Evolutionary conservation across 495 filamentous ascomycete species (phyloP), one percentile per base, ranked within the genome.

Genomic region (Margaritispora aquatica): DNA sequence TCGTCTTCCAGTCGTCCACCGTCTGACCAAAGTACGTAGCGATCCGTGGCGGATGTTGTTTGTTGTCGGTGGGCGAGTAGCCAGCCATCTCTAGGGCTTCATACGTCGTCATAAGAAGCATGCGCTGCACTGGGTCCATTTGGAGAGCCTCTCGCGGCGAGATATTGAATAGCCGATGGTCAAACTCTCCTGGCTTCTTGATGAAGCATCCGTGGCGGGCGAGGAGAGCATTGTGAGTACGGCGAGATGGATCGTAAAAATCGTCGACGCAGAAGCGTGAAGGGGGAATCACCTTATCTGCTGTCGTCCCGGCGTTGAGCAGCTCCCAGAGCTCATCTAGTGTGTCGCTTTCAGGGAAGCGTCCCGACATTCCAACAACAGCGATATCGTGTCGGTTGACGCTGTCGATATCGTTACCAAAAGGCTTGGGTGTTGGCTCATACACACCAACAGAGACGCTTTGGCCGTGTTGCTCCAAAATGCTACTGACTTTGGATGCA

Each of bases 131-230:
- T 0, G 92, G 92, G 69, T 96, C 92, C 0, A 90, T 92, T 63
- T 95, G 89, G 47, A 82, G 77, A 5, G 92, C 92, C 74, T 97
- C 92, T 60, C 91, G 87, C 1, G 92, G 91, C 17, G 92, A 96
- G 85, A 97, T 95, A 72, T 92, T 95, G 84, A 97, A 97, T 74
- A 96, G 96, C 0, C 84, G 79, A 27, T 88, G 84, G 57, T 97
- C 92, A 48, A 80, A 82, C 10, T 54, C 62, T 15, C 66, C 68
- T 31, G 74, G 55, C 52, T 78, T 69, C 15, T 75, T 70, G 1
- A 96, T 90, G 79, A 89, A 97, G 74, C 90, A 93, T 7, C 92
- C 92, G 61, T 89, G 95, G 2, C 86, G 88, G 0, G 91, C 91
- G 66, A 91, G 86, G 55, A 81, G 86, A 41, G 88, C 91, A 71